Base-by-base conservation (phyloP, 2,329 filamentous ascomycete species). In the Calcarisporium arbuscula region DNA sequence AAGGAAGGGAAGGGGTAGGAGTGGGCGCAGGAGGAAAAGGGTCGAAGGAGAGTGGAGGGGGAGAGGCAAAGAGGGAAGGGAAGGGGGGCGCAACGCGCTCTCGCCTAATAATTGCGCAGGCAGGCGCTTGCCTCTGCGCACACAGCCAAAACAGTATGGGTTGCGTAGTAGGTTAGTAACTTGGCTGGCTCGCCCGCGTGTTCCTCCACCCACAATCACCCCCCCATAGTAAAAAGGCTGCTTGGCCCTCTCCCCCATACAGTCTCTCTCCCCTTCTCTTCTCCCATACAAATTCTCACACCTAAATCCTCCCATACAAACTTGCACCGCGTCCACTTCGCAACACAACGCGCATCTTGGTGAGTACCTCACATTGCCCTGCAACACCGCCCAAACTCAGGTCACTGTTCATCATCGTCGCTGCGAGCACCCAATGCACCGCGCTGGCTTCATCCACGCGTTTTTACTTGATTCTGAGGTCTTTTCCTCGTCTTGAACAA, bases 191-290 rank as follows among this genome's bases (percentile, higher is more conserved):
- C 36, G 37, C 36, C 35, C 40, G 39, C 43, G 36, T 54, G 53
- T 52, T 53, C 51, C 48, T 35, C 36, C 56, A 55, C 61, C 56
- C 68, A 62, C 70, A 76, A 77, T 75, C 72, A 76, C 68, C 69
- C 69, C 60, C 68, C 67, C 72, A 72, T 71, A 74, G 72, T 77
- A 75, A 77, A 77, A 78, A 76, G 70, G 70, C 66, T 65, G 64
- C 64, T 63, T 62, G 62, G 62, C 63, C 61, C 60, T 63, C 56
- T 62, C 64, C 65, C 68, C 67, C 68, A 67, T 71, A 70, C 68
- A 68, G 59, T 65, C 65, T 64, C 50, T 62, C 64, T 61, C 61
- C 56, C 64, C 68, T 67, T 71, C 68, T 69, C 63, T 63, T 68
- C 64, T 72, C 70, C 67, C 72, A 76, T 74, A 75, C 72, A 76